Base-by-base conservation (phyloP, 2,329 filamentous ascomycete genomes). In the Ophiobolus disseminans region DNA sequence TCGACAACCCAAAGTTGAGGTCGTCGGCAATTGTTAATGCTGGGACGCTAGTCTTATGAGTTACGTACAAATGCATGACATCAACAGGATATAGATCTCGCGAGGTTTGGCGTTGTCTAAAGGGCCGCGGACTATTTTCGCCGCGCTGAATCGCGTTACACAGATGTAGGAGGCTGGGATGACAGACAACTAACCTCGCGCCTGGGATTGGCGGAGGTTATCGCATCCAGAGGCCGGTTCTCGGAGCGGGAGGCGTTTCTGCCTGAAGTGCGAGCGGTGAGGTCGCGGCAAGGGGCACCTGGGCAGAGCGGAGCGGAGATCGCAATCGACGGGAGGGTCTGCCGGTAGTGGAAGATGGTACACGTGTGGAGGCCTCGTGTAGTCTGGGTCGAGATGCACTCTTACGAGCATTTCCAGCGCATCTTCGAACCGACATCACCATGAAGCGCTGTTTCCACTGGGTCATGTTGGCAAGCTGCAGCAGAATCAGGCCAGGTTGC, bases 291-390 rank as follows among this genome's bases (percentile, higher is more conserved):
- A 50, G 57, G 47, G 50, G 40, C n/a, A n/a, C n/a, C 30, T 14
- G 53, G 50, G 62, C 50, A 59, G 62, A 61, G 63, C 59, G 62
- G 62, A 65, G n/a, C n/a, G n/a, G n/a, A 22, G 53, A 58, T 57
- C 37, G 42, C 37, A 37, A 36, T 44, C 44, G 40, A 53, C 21
- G 11, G 14, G 35, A 43, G 55, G 40, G 47, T 43, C 47, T 43
- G 35, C 22, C 38, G 37, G 51, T 50, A n/a, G n/a, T n/a, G n/a
- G 54, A 50, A 50, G 50, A 39, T 32, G 53, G 44, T 49, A 48
- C 50, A 55, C 58, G 57, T 62, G 60, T 48, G 45, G 50, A 57
- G 44, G 44, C 48, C 37, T 44, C 10, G 34, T 22, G 20, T 4
- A 14, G 19, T 21, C 32, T 23, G 31, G 35, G 30, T 41, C 28